A percentile compares a stretch with the other conserved stretches of the same genome.
Evolutionary conservation across 2,329 filamentous ascomycete genomes (phyloP).

Genomic region (Exophiala mesophila): DNA sequence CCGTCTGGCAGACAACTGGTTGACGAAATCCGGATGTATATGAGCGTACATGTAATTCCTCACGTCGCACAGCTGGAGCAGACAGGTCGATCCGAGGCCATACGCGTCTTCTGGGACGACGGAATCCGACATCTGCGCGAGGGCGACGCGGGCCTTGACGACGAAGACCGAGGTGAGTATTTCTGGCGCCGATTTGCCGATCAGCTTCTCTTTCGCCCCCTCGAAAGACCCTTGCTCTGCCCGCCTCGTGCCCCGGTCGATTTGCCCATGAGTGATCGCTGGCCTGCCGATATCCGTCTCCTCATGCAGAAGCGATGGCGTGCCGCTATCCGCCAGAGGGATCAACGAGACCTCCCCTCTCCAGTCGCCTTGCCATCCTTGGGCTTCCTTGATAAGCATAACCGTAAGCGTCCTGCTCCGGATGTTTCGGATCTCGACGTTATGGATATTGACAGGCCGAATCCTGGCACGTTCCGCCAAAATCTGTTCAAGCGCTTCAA

Average conservation of each 20-base stretch:
- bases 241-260: slow-evolving; percentile 4
- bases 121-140: not conserved
- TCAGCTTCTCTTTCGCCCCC: slow-evolving; percentile 7
- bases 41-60: not conserved
- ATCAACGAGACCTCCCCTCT: not conserved
- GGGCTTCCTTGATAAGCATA: not conserved
- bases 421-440: no score
- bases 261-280: slow-evolving; percentile 1
- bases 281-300: slow-evolving; percentile 3
- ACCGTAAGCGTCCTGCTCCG: not conserved
- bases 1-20: slow-evolving; percentile 2
- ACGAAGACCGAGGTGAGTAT: not conserved
- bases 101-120: not conserved
- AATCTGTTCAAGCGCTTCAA: not conserved
- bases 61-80: not conserved
- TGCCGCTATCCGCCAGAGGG: not conserved
- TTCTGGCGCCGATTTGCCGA: slow-evolving; percentile 13
- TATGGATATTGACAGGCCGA: not conserved
- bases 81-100: not conserved
- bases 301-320: slow-evolving; percentile 4
- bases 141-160: slow-evolving; percentile 7
- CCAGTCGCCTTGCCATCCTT: not conserved
- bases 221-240: slow-evolving; percentile 3
- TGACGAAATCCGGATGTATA: not conserved
- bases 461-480: not conserved